Evolutionary conservation across 148 eudicot genomes (phyloP).

Genomic region (Amaranthus hypochondriacus): DNA sequence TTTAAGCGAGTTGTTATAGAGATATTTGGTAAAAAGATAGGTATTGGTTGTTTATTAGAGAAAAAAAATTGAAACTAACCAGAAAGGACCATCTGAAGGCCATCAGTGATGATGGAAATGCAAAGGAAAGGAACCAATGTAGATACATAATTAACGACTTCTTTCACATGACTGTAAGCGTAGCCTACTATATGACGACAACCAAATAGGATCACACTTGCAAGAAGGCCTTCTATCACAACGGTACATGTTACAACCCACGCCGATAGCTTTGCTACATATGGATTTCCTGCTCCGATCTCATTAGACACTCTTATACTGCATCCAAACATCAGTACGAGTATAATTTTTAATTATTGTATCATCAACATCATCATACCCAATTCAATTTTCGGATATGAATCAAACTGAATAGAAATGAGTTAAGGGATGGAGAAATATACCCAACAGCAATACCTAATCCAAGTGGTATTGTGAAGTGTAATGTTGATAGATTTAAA

Average conservation of each 20-base stretch:
- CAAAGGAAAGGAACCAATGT: conserved; percentile 37
- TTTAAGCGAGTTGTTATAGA: too few relatives aligned
- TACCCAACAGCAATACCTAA: conserved; percentile 44
- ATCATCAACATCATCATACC: too few relatives aligned
- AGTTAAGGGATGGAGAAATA: neutral
- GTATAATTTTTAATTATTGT: too few relatives aligned
- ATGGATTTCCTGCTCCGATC: conserved; percentile 47
- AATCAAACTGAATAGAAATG: neutral
- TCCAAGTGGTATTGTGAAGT: conserved; percentile 35
- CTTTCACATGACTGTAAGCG: conserved; percentile 34
- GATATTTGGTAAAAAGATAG: neutral
- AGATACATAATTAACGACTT: conserved; percentile 31
- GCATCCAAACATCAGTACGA: neutral
- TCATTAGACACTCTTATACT: conserved; percentile 50
- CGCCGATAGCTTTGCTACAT: conserved; percentile 26
- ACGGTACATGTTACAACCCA: conserved; percentile 25
- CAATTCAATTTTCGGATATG: neutral
- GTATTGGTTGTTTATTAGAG: neutral
- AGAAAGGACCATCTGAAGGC: conserved; percentile 34
- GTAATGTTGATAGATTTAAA: conserved; percentile 33
- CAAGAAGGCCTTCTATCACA: conserved; percentile 21
- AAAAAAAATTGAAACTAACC: conserved; percentile 22
- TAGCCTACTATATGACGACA: conserved; percentile 34
- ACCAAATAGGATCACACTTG: conserved; percentile 21
- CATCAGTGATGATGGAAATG: conserved; percentile 28